Percentiles rank a stretch among this genome's conserved stretches.
Conservation (phyloP, 2,329 filamentous ascomycete species). For the Colletotrichum trifolii region DNA sequence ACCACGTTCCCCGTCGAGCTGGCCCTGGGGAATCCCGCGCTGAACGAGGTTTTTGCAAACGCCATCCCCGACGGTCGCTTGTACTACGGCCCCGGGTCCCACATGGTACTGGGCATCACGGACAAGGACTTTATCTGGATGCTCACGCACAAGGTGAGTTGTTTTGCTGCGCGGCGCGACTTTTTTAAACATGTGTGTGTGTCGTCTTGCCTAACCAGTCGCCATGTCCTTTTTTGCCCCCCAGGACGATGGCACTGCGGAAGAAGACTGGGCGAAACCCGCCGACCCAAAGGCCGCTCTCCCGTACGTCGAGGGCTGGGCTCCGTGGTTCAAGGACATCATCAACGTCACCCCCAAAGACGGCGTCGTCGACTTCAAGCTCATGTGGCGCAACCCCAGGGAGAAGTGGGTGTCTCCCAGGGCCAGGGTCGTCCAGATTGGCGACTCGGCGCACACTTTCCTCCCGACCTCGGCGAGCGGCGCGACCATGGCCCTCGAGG, state of each 20-base stretch:
- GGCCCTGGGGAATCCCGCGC: background rate
- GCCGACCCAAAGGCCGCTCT: constrained; percentile 9
- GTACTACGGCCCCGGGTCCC: background rate
- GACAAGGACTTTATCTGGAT: constrained; percentile 16
- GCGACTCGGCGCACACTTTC: constrained; percentile 54
- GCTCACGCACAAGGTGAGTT: constrained; percentile 8
- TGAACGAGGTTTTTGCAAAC: background rate
- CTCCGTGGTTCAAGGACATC: constrained; percentile 14
- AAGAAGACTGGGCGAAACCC: constrained; percentile 11
- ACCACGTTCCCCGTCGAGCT: constrained; percentile 8
- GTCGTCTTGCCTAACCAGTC: background rate
- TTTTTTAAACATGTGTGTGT: too few relatives aligned
- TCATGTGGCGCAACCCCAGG: constrained; percentile 54
- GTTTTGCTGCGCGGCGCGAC: too few relatives aligned
- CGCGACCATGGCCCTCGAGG: constrained; percentile 55
- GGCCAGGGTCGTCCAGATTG: constrained; percentile 50
- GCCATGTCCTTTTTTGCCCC: background rate
- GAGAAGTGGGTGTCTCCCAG: constrained; percentile 50
- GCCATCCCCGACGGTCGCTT: background rate
- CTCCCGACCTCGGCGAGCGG: constrained; percentile 54
- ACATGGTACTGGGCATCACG: background rate
- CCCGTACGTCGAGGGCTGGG: constrained; percentile 8
- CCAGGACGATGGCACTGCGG: constrained; percentile 7
- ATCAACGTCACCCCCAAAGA: constrained; percentile 36
- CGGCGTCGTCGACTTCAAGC: constrained; percentile 51